Base-by-base conservation (phyloP, 768 basidiomycete genomes). In the Russula sp. region DNA sequence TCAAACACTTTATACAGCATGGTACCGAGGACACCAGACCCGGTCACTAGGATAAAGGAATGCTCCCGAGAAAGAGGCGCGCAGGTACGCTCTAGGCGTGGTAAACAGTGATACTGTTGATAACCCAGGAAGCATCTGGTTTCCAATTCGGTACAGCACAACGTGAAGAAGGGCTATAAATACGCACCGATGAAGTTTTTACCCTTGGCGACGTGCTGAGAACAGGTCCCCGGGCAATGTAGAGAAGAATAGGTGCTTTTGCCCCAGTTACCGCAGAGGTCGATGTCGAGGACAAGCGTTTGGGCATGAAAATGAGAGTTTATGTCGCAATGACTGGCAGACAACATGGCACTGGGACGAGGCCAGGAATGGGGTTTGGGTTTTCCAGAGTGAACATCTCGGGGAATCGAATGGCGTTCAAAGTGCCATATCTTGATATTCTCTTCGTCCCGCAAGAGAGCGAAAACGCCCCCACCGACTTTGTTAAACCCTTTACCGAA, bases 351-450 rank as follows among this genome's bases (percentile, higher is more conserved):
- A 5, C 9, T 35, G 11, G 61, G 53, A 20, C 29, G 1, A 2
- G 61, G 48, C 65, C 65, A 63, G 46, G 38, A 34, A 13, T 35
- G 14, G 5, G 61, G 53, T 9, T 56, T 7, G 10, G 65, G 65
- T 1, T 51, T 1, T 16, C 48, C 43, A 6, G n/a, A 29, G 7
- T 7, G 7, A 32, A 56, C 51, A 36, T 65, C 61, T 43, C 20
- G 9, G 9, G 65, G 65, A 46, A 65, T 53, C 7, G 41, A 63
- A 9, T 32, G 18, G 22, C 61, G 57, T 32, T 32, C 38, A 29
- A 63, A 63, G 53, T 47, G 43, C 65, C 65, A 65, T 8, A 59
- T 55, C 49, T 41, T 56, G 13, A 65, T n/a, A 25, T 58, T 58
- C 1, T 5, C 7, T 22, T 13, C 20, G 38, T 59, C 34, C 51